Evolutionary conservation across 2,329 filamentous ascomycete genomes (phyloP).

Genomic region (Trichoderma atroviride): DNA sequence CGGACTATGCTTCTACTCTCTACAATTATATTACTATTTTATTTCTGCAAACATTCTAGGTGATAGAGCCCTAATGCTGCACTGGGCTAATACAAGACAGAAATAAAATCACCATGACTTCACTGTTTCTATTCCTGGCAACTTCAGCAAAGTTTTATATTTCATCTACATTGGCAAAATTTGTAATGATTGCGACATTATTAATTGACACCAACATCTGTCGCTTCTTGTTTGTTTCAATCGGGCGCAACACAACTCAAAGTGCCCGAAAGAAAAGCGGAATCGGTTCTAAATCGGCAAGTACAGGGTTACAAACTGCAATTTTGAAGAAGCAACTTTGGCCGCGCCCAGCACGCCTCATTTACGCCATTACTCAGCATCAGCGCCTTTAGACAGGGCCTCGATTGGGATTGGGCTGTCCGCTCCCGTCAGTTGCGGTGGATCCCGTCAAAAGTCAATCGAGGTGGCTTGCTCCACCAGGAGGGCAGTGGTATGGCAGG

Average conservation of each 20-base stretch:
- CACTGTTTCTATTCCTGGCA: neutral
- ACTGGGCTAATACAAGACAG: too few species aligned
- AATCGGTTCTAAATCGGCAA: neutral
- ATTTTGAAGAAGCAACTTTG: slow-evolving; percentile 10
- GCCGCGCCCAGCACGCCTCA: neutral
- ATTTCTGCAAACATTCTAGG: too few species aligned
- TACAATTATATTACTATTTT: neutral
- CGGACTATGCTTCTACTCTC: too few species aligned
- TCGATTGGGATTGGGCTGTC: neutral
- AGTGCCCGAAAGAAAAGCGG: neutral
- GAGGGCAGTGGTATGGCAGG: slow-evolving; percentile 3
- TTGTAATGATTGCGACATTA: neutral
- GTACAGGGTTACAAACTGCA: neutral
- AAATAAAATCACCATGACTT: neutral
- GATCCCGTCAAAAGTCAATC: neutral
- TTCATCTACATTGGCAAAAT: neutral
- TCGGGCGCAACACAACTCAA: neutral
- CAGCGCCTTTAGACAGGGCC: neutral
- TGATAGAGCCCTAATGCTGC: too few species aligned
- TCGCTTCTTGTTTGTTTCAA: neutral
- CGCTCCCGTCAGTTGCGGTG: neutral
- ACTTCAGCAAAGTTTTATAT: too few species aligned
- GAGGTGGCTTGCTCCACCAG: neutral
- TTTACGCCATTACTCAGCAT: neutral
- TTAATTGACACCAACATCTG: neutral